Evolutionary conservation across 1,139 yeast genomes (phyloP).

Genomic region (Pichia sp.): DNA sequence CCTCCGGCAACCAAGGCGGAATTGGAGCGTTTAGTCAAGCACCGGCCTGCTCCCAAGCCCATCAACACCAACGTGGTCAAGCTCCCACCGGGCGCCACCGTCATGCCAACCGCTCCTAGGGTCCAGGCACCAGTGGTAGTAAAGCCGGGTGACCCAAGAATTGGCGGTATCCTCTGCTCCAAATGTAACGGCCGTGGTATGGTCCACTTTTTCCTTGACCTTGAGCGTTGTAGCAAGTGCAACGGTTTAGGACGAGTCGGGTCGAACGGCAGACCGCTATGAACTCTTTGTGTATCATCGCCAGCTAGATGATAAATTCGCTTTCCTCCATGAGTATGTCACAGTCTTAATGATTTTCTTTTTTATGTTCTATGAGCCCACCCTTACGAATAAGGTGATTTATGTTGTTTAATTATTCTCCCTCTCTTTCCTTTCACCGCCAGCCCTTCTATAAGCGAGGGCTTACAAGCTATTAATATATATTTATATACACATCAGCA

Average conservation of each 20-base stretch:
- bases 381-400: background rate
- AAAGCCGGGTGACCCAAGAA: conserved; percentile 75
- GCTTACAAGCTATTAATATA: background rate
- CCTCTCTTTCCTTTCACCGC: background rate
- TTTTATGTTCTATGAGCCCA: background rate
- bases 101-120: conserved; percentile 9
- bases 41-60: conserved; percentile 21
- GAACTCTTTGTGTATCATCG: background rate
- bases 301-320: background rate
- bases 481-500: background rate
- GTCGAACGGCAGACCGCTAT: conserved; percentile 27
- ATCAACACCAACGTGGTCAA: conserved; percentile 20
- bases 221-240: conserved; percentile 57
- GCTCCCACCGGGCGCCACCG: conserved; percentile 23
- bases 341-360: background rate
- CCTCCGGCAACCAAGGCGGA: conserved; percentile 19
- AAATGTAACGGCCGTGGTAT: conserved; percentile 71
- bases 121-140: conserved; percentile 40
- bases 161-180: conserved; percentile 79
- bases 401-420: background rate
- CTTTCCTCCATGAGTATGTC: too few species aligned
- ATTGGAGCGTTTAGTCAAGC: conserved; percentile 17
- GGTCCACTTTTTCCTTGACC: conserved; percentile 49
- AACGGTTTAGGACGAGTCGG: conserved; percentile 57
- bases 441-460: background rate